Conservation (phyloP, 2,329 filamentous ascomycete species). For the Penicillium italicum region DNA sequence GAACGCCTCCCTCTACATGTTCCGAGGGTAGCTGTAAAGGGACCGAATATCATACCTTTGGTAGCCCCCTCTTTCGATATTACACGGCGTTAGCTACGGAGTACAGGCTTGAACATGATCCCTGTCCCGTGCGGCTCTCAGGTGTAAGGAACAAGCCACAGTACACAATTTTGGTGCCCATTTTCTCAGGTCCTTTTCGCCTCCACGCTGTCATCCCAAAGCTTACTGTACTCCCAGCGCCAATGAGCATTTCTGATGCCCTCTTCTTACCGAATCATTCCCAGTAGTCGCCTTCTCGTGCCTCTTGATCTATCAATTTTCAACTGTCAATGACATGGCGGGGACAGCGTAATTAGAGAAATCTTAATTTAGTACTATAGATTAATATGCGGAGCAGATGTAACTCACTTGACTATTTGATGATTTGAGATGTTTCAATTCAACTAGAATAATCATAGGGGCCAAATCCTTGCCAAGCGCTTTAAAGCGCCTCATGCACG, state of each 20-base stretch:
- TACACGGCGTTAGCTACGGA: not conserved
- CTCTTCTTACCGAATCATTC: conserved; percentile 13
- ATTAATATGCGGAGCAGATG: not conserved
- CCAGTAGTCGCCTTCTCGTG: conserved; percentile 20
- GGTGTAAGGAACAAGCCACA: conserved; percentile 10
- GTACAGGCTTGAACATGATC: not conserved
- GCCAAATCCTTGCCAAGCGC: conserved; percentile 4
- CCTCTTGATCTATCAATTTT: conserved; percentile 23
- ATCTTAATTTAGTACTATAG: not conserved
- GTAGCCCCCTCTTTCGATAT: not conserved
- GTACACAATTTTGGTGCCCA: not conserved
- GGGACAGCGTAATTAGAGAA: not conserved
- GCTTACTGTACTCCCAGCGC: not conserved
- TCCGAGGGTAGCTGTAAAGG: not conserved
- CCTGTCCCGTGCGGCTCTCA: conserved; percentile 13
- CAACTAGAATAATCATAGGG: not conserved
- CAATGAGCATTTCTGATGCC: conserved; percentile 7
- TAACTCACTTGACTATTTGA: not conserved
- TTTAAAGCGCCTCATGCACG: conserved; percentile 21
- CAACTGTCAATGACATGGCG: conserved; percentile 11
- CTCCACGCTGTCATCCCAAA: conserved; percentile 1
- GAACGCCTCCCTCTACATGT: not conserved
- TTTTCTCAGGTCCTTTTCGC: not conserved
- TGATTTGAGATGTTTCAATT: not conserved
- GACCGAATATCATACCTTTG: not conserved